These are phyloP conservation scores for Astrothelium subdiscretum DNA, from an alignment of 495 filamentous ascomycete species.

Conservation along the genomic window DNA sequence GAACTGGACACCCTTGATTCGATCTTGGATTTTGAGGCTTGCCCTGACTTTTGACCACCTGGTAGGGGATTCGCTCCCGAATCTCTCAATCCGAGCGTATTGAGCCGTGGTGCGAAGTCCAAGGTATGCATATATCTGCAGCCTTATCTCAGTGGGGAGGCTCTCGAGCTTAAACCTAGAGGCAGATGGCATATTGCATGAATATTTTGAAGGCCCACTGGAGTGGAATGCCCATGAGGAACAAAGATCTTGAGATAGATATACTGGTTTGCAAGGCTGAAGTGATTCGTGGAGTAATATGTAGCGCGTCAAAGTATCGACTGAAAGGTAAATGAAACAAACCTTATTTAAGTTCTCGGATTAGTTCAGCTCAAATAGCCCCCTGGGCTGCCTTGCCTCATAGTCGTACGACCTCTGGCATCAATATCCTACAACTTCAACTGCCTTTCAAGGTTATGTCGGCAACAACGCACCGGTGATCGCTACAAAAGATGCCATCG, in stretches of 20 bases:
- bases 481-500: slow-evolving; percentile 57
- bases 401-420: no score
- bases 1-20: neutral
- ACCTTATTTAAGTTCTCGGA: no score
- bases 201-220: neutral
- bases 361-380: no score
- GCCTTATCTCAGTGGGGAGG: neutral
- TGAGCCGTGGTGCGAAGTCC: neutral
- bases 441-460: slow-evolving; percentile 33
- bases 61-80: neutral
- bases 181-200: neutral
- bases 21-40: neutral
- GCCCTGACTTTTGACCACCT: neutral
- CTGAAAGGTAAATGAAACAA: no score
- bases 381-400: no score
- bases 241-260: no score
- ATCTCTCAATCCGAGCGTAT: neutral
- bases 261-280: no score
- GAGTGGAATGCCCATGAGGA: no score
- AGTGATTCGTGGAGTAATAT: no score
- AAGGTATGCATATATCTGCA: neutral
- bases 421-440: neutral
- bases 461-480: slow-evolving; percentile 63
- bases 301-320: no score
- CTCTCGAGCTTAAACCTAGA: neutral